Base-by-base conservation (phyloP, 768 basidiomycete genomes). In the Rhodosporidiobolus odoratus region DNA sequence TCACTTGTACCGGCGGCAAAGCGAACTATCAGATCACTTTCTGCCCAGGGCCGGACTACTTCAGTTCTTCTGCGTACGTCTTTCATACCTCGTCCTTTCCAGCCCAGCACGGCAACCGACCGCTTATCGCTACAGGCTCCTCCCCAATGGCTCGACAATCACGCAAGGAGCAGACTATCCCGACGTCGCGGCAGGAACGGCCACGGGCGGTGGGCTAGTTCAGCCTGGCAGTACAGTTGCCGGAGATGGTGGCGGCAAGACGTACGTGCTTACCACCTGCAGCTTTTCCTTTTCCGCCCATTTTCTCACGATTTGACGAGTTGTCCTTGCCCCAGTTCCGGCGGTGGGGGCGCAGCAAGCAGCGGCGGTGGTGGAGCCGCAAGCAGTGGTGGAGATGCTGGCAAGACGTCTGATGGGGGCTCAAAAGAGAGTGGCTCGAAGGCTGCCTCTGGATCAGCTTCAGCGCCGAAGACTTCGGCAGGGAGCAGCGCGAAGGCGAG, bases 21-120 rank as follows among this genome's bases (percentile, higher is more conserved):
- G 61, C 59, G 25, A 50, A 63, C 41, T 71, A 47, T 41, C 53
- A 34, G 34, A 58, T 71, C 40, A 71, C 70, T 1, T 54, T 37
- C 10, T 48, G 58, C 38, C 63, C 69, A 1, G 58, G 41, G 12
- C 5, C 52, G 1, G 41, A 54, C 23, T 59, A 65, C 3, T 70
- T 54, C 58, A 15, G 25, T 1, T 58, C 62, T 0, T 37, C 62
- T 13, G 62, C 52, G 68, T 68, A 17, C 66, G n/a, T n/a, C n/a
- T 59, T 40, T 15, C 16, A 23, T n/a, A 8, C 23, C 8, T 15
- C 16, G 9, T 35, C 13, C n/a, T 40, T 3, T 3, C n/a, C 0
- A 6, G 43, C 32, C 12, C 12, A 35, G n/a, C n/a, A n/a, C n/a
- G n/a, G n/a, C n/a, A n/a, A n/a, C n/a, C n/a, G n/a, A n/a, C n/a